Evolutionary conservation across 805 yeast species (phyloP).

Genomic region (Metschnikowia reukaufii): DNA sequence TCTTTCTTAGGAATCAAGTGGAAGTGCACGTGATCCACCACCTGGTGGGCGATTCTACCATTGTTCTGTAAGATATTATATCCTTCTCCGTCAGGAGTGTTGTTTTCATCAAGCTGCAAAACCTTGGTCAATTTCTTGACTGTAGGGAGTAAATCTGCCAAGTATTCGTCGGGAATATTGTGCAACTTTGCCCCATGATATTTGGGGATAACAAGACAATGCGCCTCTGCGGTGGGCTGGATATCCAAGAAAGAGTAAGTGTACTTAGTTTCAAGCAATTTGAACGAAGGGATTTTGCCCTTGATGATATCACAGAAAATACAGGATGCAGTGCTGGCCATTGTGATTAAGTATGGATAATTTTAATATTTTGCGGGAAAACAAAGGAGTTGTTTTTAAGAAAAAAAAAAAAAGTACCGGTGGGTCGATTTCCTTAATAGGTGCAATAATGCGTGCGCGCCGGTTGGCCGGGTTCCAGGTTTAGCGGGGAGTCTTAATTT

Average conservation of each 20-base stretch:
- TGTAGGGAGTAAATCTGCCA: constrained; percentile 82
- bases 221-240: constrained; percentile 89
- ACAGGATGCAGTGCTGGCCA: constrained; percentile 59
- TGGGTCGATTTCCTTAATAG: no score
- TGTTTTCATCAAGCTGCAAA: constrained; percentile 60
- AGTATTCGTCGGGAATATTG: constrained; percentile 86
- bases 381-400: neutral
- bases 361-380: neutral
- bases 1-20: constrained; percentile 91
- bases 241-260: constrained; percentile 87
- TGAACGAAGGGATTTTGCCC: constrained; percentile 94
- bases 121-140: constrained; percentile 83
- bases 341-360: neutral
- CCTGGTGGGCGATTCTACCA: constrained; percentile 93
- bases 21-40: constrained; percentile 94
- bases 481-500: no score
- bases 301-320: constrained; percentile 93
- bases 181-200: constrained; percentile 92
- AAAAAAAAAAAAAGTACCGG: no score
- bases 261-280: constrained; percentile 80
- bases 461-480: no score
- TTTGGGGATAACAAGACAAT: constrained; percentile 87
- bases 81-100: constrained; percentile 64
- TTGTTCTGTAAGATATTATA: constrained; percentile 92
- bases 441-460: no score